A percentile compares a stretch with the other conserved stretches of the same genome.
Evolutionary conservation across 768 basidiomycete species (phyloP).

Genomic region (Macrolepiota albuminosa): DNA sequence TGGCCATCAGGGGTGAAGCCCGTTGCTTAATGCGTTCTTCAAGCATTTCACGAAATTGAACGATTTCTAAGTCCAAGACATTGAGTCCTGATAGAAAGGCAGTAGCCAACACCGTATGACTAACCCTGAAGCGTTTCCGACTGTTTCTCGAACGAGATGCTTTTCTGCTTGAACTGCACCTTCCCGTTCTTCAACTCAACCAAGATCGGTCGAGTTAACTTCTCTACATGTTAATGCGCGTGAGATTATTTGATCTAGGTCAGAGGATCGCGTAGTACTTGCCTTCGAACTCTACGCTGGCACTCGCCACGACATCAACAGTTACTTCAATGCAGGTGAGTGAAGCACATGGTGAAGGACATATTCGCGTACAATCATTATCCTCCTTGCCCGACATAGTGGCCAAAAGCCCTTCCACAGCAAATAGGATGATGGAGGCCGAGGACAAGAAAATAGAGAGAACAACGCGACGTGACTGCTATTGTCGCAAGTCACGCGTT

Average conservation of each 20-base stretch:
- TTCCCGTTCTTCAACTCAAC: constrained; percentile 76
- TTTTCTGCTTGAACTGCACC: constrained; percentile 71
- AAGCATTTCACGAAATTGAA: constrained; percentile 71
- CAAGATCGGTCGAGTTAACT: constrained; percentile 36
- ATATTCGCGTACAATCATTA: constrained; percentile 27
- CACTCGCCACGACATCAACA: constrained; percentile 1
- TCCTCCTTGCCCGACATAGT: constrained; percentile 32
- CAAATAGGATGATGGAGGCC: constrained; percentile 12
- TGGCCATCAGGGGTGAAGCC: constrained; percentile 44
- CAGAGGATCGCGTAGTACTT: constrained; percentile 24
- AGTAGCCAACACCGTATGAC: constrained; percentile 16
- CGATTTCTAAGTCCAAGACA: constrained; percentile 49
- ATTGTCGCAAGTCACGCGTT: constrained; percentile 39
- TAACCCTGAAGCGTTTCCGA: constrained; percentile 80
- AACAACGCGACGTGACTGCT: constrained; percentile 36
- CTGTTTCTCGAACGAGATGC: constrained; percentile 67
- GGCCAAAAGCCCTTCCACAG: constrained; percentile 23
- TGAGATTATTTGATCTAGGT: constrained; percentile 12
- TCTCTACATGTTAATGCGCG: constrained; percentile 29
- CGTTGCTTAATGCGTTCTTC: constrained; percentile 45
- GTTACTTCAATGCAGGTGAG: background rate
- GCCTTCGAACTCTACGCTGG: constrained; percentile 18
- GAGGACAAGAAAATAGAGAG: constrained; percentile 19
- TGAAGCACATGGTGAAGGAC: background rate
- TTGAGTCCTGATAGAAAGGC: background rate